Conservation (phyloP, 1,139 yeast genomes). For the Kluyveromyces sp. region DNA sequence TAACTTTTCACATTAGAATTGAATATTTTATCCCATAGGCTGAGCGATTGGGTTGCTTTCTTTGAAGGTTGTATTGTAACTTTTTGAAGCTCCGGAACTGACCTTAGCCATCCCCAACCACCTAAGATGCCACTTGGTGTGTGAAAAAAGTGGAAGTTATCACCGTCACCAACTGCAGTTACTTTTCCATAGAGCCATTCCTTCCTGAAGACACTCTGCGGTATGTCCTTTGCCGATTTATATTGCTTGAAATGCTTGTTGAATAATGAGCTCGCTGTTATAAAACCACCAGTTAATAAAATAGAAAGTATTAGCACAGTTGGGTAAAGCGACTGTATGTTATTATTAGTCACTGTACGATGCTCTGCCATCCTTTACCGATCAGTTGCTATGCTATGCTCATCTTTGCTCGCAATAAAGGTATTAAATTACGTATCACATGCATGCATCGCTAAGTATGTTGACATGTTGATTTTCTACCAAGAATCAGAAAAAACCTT, state of each 20-base stretch:
- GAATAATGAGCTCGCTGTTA: slow-evolving; percentile 34
- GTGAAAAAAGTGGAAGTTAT: slow-evolving; percentile 84
- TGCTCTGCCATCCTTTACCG: slow-evolving; percentile 1
- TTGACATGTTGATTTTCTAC: too few relatives aligned
- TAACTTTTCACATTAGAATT: slow-evolving; percentile 1
- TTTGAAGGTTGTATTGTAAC: background rate
- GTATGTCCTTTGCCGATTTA: slow-evolving; percentile 36
- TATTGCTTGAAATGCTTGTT: slow-evolving; percentile 33
- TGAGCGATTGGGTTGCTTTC: background rate
- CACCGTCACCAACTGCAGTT: slow-evolving; percentile 94
- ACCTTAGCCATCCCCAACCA: slow-evolving; percentile 93
- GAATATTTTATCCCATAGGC: slow-evolving; percentile 3
- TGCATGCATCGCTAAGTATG: too few relatives aligned
- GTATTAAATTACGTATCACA: background rate
- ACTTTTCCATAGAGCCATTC: slow-evolving; percentile 67
- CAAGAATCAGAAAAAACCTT: too few relatives aligned
- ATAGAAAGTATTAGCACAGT: slow-evolving; percentile 26
- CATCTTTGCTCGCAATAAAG: background rate
- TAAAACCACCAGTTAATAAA: slow-evolving; percentile 28
- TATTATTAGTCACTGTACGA: background rate
- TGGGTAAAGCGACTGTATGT: slow-evolving; percentile 9
- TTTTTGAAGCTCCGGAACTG: slow-evolving; percentile 33
- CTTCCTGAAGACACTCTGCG: slow-evolving; percentile 32
- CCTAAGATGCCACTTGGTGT: slow-evolving; percentile 82
- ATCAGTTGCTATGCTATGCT: background rate